Base-by-base conservation (phyloP, 1,139 yeast species). In the Suhomyces wounanorum region DNA sequence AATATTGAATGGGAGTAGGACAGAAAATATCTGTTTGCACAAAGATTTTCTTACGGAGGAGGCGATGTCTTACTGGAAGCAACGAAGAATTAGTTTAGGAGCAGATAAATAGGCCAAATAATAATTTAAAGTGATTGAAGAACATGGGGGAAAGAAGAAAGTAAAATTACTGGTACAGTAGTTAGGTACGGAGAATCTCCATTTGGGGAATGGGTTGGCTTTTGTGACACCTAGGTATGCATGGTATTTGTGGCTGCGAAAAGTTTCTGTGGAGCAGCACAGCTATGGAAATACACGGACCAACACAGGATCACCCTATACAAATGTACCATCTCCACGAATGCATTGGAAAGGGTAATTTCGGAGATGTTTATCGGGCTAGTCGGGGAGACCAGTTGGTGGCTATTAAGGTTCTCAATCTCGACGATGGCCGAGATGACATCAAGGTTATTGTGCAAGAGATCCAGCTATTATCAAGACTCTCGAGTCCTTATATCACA, bases 311-410 rank as follows among this genome's bases (percentile, higher is more conserved):
- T 11, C 35, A 14, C 35, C 45, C 23, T 14, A 52, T 65, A 1
- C 56, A 59, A 28, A 52, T 66, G 41, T 84, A 76, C 60, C 66
- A 68, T 8, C 59, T 85, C 40, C 66, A 77, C 45, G 79, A 82
- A 52, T 84, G 91, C 60, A 82, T 88, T 37, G 97, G 97, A 0
- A 76, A 81, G 54, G 97, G 97, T 1, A 87, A 87, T 58, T 90
- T 89, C 72, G 97, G 96, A 14, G 92, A 88, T 62, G 97, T 90
- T 42, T 90, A 83, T 64, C 80, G 76, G 59, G 96, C 91, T 52
- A 59, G 61, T n/a, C 49, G 57, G 6, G 65, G 70, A 1, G 66
- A 68, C n/a, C 51, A 64, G 35, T 64, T 77, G 3, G 90, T 87
- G 41, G 97, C 97, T 5, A 78, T 91, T 25, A 91, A 91, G 66